Base-by-base conservation (phyloP, 768 basidiomycete genomes). In the Suillus spraguei region DNA sequence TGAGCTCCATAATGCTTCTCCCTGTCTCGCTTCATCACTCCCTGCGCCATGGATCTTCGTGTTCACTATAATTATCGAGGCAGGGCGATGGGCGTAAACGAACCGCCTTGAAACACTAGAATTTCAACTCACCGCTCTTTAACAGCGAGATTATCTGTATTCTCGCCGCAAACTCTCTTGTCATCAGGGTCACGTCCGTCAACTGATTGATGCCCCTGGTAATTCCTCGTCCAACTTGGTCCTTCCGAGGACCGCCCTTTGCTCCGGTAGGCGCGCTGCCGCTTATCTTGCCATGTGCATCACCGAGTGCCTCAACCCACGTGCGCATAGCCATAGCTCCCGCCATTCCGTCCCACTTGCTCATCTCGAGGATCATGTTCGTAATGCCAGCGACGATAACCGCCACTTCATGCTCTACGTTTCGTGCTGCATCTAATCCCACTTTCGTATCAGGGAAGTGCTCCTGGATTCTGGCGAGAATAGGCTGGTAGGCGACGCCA, bases 291-390 rank as follows among this genome's bases (percentile, higher is more conserved):
- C 65, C 71, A 64, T 82, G 77, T 11, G 78, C 81, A 38, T 80
- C 78, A 9, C 78, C 74, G n/a, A 86, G 74, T 1, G 74, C 69
- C 59, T 86, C 83, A 5, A 79, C 78, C 84, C 84, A 85, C 11
- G 82, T 85, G 41, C 82, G 78, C 79, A 85, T 82, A 46, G 84
- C 80, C 83, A 85, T 83, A 35, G 77, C 83, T 7, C 82, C 82
- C 4, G 83, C 80, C 82, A 84, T 83, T 9, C 80, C 80, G 61
- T 85, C 82, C 83, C 83, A 84, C 70, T 78, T 81, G 70, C 83
- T 84, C 74, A 84, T 79, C 70, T 84, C 83, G 65, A 85, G 69
- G 24, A 82, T 74, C 82, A 83, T 81, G 66, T 85, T 83, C 63
- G 85, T 84, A 49, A 84, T 72, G 13, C 84, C 85, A 22, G 83